These are phyloP conservation scores for Calendula officinalis DNA, from an alignment of 129 eudicot genomes.

Conservation along the genomic window DNA sequence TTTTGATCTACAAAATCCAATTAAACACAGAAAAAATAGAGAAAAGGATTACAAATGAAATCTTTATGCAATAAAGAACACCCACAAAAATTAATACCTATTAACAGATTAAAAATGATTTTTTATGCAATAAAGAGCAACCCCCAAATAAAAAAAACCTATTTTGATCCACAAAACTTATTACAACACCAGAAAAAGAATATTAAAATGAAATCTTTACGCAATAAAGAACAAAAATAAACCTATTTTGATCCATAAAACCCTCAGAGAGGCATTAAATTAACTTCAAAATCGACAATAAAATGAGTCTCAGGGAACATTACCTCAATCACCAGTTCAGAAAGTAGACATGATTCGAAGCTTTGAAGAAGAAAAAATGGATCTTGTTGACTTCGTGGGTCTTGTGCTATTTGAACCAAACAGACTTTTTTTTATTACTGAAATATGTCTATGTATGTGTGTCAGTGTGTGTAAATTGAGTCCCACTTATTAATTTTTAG, in stretches of 20 bases:
- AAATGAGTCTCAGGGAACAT: slow-evolving; percentile 9
- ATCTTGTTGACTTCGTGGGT: slow-evolving; percentile 40
- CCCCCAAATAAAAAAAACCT: slow-evolving; percentile 5
- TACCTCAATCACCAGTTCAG: slow-evolving; percentile 30
- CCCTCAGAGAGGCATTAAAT: slow-evolving; percentile 7
- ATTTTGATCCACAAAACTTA: slow-evolving; percentile 21
- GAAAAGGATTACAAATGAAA: neutral
- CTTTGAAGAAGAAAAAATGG: slow-evolving; percentile 27
- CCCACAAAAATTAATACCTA: neutral
- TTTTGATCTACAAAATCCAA: slow-evolving; percentile 20
- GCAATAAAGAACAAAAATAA: slow-evolving; percentile 1
- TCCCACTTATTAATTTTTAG: slow-evolving; percentile 23
- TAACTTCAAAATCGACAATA: slow-evolving; percentile 4
- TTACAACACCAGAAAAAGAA: slow-evolving; percentile 19
- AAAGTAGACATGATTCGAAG: slow-evolving; percentile 32
- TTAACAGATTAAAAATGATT: slow-evolving; percentile 10
- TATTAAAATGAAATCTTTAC: slow-evolving; percentile 14
- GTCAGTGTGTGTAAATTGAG: slow-evolving; percentile 20
- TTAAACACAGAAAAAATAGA: slow-evolving; percentile 21
- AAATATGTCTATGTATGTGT: neutral
- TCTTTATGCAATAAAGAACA: slow-evolving; percentile 12
- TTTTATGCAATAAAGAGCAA: neutral
- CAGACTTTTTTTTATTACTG: slow-evolving; percentile 8
- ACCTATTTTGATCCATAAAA: slow-evolving; percentile 25
- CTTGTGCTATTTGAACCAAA: slow-evolving; percentile 9